Base-by-base conservation (phyloP, 2,329 filamentous ascomycete species). In the Emmonsia crescens region DNA sequence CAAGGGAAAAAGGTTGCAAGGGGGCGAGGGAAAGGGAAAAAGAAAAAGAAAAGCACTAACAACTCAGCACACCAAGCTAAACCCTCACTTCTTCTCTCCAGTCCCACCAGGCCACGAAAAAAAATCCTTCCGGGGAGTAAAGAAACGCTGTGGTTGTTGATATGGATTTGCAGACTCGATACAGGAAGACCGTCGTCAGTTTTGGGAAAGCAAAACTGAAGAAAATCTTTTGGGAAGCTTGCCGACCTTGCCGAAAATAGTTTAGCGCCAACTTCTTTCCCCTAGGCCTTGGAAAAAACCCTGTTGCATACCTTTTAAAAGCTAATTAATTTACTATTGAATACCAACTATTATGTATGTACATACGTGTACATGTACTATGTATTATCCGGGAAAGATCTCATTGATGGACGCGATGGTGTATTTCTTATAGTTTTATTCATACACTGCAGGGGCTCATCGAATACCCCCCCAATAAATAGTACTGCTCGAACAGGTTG, bases 191-290 rank as follows among this genome's bases (percentile, higher is more conserved):
- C 19, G 27, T 48, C 40, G 48, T 56, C 52, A 38, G 59, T 38
- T 40, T n/a, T 48, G 46, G 59, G 21, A 57, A 56, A 57, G 38
- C 55, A 29, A 38, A 46, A 57, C 19, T 44, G 55, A 62, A 62
- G 63, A 64, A 65, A 65, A 65, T 61, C 60, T 42, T 60, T 63
- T 64, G 55, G 24, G 40, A 36, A 65, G 64, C 62, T 64, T 44
- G 49, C 48, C 36, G 49, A 61, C 64, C 60, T 61, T 61, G 24
- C 64, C 64, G 24, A 57, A 64, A 62, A 19, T 44, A 19, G 64
- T 58, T 63, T 64, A 63, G 60, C 52, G 48, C 42, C 10, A 16
- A 33, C 14, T 5, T 36, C 19, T 49, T 49, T 21, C 24, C 46
- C 24, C 46, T 1, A 27, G 24, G 40, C 40, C 19, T 5, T 48